These are phyloP conservation scores for Linderniella brevidens DNA, from an alignment of 257 asterid genomes.

Conservation along the genomic window DNA sequence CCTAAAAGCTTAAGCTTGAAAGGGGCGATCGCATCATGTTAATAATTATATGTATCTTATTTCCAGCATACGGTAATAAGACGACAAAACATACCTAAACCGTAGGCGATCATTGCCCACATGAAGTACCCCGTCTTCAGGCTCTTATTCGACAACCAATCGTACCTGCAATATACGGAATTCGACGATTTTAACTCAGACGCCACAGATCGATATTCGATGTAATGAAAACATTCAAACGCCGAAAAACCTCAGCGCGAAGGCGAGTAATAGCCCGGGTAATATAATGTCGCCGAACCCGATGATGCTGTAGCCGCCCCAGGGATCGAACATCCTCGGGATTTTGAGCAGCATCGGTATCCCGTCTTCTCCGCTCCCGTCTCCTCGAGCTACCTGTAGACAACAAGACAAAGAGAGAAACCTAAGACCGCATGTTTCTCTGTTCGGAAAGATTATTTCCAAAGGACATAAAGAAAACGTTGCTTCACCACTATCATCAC, in stretches of 20 bases:
- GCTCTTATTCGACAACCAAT: slow-evolving; percentile 74
- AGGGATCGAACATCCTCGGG: slow-evolving; percentile 91
- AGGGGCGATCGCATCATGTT: too few relatives aligned
- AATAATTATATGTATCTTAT: too few relatives aligned
- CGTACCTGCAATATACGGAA: slow-evolving; percentile 68
- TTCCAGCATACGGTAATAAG: neutral
- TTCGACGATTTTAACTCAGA: too few relatives aligned
- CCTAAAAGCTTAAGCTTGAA: too few relatives aligned
- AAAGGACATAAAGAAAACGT: too few relatives aligned
- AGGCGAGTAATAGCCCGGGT: slow-evolving; percentile 76
- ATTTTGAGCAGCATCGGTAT: slow-evolving; percentile 86
- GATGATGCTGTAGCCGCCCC: slow-evolving; percentile 89
- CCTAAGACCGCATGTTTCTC: too few relatives aligned
- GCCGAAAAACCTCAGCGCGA: slow-evolving; percentile 28
- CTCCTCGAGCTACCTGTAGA: slow-evolving; percentile 97
- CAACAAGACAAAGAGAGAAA: too few relatives aligned
- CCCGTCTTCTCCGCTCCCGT: slow-evolving; percentile 92
- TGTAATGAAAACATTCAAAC: neutral
- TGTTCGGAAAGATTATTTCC: too few relatives aligned
- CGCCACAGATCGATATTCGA: too few relatives aligned
- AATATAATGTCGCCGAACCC: slow-evolving; percentile 88
- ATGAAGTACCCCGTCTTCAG: slow-evolving; percentile 69
- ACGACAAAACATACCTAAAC: slow-evolving; percentile 38
- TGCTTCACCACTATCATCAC: slow-evolving; percentile 98
- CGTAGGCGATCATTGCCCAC: slow-evolving; percentile 88